Base-by-base conservation (phyloP, 768 basidiomycete species). In the Russula earlei region DNA sequence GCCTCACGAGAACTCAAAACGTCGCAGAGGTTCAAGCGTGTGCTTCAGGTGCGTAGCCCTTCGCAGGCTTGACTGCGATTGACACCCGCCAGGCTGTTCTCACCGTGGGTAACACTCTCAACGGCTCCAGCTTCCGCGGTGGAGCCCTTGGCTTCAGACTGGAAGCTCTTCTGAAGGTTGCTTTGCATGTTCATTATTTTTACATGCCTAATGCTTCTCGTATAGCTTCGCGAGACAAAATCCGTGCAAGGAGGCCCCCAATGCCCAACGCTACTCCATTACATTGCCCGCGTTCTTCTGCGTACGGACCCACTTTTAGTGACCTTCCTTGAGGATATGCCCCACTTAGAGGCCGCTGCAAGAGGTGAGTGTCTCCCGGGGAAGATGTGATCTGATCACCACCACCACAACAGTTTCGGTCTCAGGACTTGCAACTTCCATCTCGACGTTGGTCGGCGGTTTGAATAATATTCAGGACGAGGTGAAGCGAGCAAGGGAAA, bases 241-340 rank as follows among this genome's bases (percentile, higher is more conserved):
- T 87, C 89, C 0, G 81, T 78, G 0, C 84, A 80, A 54, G 79
- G 78, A 0, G 78, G 79, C 0, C 47, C 79, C 0, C 81, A 81
- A 7, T 94, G 90, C 61, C 91, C 92, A 0, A 95, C 91, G 0
- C 72, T 97, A n/a, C 74, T 96, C 12, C 93, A 95, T 67, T 95
- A 91, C 66, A 67, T 95, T n/a, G 90, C 88, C 12, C 77, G 79
- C 45, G 77, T 87, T 6, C 74, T 95, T 15, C 63, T 87, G 54
- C 78, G 83, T 29, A 77, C 76, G 6, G 83, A 93, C 64, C 78
- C 85, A 0, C 71, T 75, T 0, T 67, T 90, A 12, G 71, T 86
- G 5, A 75, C 75, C 17, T 94, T 93, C 68, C 77, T 88, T 4
- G 84, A 90, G 24, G 92, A 94, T 12, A 70, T 90, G 63, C 84